Percentiles rank a stretch among this genome's conserved stretches.
These are phyloP conservation scores for Schizophyllum commune DNA, from an alignment of 1,284 basidiomycete genomes.

Conservation along the genomic window DNA sequence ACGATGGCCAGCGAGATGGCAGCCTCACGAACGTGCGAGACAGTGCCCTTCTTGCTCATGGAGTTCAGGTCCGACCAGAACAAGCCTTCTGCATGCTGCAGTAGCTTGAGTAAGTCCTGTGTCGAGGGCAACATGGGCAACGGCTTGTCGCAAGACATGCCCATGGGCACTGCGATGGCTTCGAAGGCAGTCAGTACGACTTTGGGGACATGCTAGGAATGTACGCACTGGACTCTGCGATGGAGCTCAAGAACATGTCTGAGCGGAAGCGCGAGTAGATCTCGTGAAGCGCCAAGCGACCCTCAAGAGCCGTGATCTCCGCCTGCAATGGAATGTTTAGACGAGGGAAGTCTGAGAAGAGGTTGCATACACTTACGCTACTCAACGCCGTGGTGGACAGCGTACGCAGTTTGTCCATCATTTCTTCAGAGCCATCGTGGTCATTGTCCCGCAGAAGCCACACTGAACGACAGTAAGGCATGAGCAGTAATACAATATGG, in stretches of 20 bases:
- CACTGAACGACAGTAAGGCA: slow-evolving; percentile 34
- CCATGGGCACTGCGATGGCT: slow-evolving; percentile 83
- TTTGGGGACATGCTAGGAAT: background rate
- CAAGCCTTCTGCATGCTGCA: slow-evolving; percentile 61
- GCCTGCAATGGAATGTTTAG: slow-evolving; percentile 38
- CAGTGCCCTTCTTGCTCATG: slow-evolving; percentile 53
- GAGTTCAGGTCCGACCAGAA: slow-evolving; percentile 61
- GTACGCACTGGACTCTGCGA: slow-evolving; percentile 75
- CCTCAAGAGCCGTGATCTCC: slow-evolving; percentile 66
- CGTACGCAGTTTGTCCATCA: slow-evolving; percentile 52
- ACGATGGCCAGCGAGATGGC: slow-evolving; percentile 66
- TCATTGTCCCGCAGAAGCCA: slow-evolving; percentile 64
- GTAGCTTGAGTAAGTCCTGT: slow-evolving; percentile 52
- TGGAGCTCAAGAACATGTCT: slow-evolving; percentile 82
- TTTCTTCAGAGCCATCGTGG: slow-evolving; percentile 44
- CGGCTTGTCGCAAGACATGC: slow-evolving; percentile 45
- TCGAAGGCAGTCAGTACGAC: too few relatives aligned
- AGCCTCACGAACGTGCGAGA: slow-evolving; percentile 66
- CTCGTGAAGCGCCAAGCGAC: slow-evolving; percentile 65
- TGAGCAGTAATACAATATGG: background rate
- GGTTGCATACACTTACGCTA: slow-evolving; percentile 40
- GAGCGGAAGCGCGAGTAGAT: slow-evolving; percentile 72
- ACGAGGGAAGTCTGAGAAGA: too few relatives aligned
- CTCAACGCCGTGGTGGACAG: slow-evolving; percentile 50
- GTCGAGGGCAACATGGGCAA: slow-evolving; percentile 35